phyloP scores from a whole-genome alignment of 192 early-diverging fungal genomes.

The Backusella mclennaniae region DNA sequence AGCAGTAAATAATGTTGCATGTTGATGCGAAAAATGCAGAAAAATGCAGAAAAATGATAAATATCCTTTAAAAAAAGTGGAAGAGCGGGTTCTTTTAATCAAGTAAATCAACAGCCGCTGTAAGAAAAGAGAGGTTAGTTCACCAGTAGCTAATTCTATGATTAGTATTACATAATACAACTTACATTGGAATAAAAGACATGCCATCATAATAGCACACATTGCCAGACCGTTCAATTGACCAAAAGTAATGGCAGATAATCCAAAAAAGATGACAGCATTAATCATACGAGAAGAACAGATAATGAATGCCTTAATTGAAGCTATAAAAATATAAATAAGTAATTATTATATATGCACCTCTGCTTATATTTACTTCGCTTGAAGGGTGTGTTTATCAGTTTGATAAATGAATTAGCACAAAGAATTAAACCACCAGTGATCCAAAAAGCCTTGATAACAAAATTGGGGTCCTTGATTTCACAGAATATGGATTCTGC shows the following conservation, averaged over 20 bases:
- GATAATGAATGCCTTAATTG: slow-evolving; percentile 18
- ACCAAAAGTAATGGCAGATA: slow-evolving; percentile 11
- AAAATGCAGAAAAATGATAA: not conserved
- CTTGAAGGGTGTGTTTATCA: slow-evolving; percentile 29
- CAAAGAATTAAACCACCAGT: slow-evolving; percentile 29
- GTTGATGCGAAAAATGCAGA: not conserved
- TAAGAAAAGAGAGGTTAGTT: not conserved
- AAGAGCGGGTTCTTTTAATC: slow-evolving; percentile 4
- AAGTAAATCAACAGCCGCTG: slow-evolving; percentile 24
- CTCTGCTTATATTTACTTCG: not conserved
- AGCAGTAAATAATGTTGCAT: too few relatives aligned
- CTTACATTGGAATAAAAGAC: slow-evolving; percentile 36
- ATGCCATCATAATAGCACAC: slow-evolving; percentile 26
- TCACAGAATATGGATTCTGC: not conserved
- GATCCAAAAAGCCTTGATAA: slow-evolving; percentile 30
- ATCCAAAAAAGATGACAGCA: slow-evolving; percentile 32
- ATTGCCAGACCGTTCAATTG: slow-evolving; percentile 19
- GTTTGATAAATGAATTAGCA: slow-evolving; percentile 35
- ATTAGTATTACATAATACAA: not conserved
- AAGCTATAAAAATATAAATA: not conserved
- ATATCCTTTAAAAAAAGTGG: too few relatives aligned
- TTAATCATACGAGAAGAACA: slow-evolving; percentile 27
- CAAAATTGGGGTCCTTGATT: slow-evolving; percentile 16
- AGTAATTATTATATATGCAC: not conserved
- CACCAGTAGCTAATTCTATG: not conserved